A percentile compares a stretch with the other conserved stretches of the same genome.
These are phyloP conservation scores for Herpomyces periplanetae DNA, from an alignment of 2,329 filamentous ascomycete genomes.

Conservation along the genomic window DNA sequence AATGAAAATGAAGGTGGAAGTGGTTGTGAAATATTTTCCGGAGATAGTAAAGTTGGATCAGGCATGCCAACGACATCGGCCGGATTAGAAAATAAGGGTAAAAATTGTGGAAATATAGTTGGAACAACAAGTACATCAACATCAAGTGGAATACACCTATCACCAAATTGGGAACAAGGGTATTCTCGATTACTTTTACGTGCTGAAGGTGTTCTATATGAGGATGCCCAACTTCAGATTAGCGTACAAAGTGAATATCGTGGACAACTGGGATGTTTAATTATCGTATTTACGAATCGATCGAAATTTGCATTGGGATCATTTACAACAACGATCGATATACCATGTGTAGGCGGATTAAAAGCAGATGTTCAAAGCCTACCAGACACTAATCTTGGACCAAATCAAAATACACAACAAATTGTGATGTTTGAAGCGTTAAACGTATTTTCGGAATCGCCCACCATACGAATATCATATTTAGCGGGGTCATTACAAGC, in stretches of 20 bases:
- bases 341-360: conserved; percentile 21
- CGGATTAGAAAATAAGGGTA: too few relatives aligned
- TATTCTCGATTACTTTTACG: conserved; percentile 44
- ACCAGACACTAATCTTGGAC: conserved; percentile 36
- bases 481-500: conserved; percentile 73
- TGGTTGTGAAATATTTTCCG: too few relatives aligned
- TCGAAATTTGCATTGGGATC: conserved; percentile 46
- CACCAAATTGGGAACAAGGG: conserved; percentile 60
- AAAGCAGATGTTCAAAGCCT: conserved; percentile 59
- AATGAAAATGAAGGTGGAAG: too few relatives aligned
- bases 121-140: too few relatives aligned
- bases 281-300: conserved; percentile 86
- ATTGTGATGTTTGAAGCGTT: conserved; percentile 78
- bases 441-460: conserved; percentile 36
- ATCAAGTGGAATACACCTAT: conserved; percentile 68
- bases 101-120: too few relatives aligned
- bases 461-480: conserved; percentile 76
- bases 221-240: conserved; percentile 72
- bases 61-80: too few relatives aligned
- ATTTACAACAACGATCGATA: conserved; percentile 71
- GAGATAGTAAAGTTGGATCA: too few relatives aligned
- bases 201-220: conserved; percentile 58
- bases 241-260: conserved; percentile 77
- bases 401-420: conserved; percentile 47
- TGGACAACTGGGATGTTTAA: conserved; percentile 72